Evolutionary conservation across 768 basidiomycete genomes (phyloP).

Genomic region (Dioszegia aurantiaca): DNA sequence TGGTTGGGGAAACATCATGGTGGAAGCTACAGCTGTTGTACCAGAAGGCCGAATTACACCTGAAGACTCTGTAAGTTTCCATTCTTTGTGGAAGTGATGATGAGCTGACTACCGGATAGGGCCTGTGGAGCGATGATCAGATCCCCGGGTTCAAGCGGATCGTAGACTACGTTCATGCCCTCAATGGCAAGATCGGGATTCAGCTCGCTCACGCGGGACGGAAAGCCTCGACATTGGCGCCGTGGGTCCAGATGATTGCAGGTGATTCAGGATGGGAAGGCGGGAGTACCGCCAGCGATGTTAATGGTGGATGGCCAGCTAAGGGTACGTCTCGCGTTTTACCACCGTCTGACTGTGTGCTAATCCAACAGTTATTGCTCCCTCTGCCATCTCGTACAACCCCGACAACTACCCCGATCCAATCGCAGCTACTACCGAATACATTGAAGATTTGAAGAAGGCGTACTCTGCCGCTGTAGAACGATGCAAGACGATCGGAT

Average conservation of each 20-base stretch:
- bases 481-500: conserved; percentile 61
- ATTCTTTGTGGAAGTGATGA: neutral
- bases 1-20: conserved; percentile 66
- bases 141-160: conserved; percentile 68
- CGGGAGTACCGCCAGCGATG: conserved; percentile 54
- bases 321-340: conserved; percentile 54
- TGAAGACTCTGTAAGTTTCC: conserved; percentile 58
- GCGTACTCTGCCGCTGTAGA: conserved; percentile 57
- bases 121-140: conserved; percentile 74
- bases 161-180: conserved; percentile 69
- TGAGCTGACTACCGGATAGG: conserved; percentile 42
- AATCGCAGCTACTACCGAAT: conserved; percentile 59
- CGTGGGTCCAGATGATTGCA: conserved; percentile 59
- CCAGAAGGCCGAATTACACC: conserved; percentile 70
- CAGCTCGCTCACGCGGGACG: conserved; percentile 78
- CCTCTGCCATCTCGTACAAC: conserved; percentile 62
- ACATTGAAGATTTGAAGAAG: conserved; percentile 61
- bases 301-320: conserved; percentile 70
- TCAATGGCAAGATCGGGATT: conserved; percentile 69
- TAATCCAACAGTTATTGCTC: conserved; percentile 60
- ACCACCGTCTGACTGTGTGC: neutral
- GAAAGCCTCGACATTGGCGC: conserved; percentile 70
- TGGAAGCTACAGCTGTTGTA: conserved; percentile 72
- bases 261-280: conserved; percentile 31
- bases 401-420: conserved; percentile 59